phyloP scores from a whole-genome alignment of 1,284 basidiomycete species.

The Psilocybe mexicana region DNA sequence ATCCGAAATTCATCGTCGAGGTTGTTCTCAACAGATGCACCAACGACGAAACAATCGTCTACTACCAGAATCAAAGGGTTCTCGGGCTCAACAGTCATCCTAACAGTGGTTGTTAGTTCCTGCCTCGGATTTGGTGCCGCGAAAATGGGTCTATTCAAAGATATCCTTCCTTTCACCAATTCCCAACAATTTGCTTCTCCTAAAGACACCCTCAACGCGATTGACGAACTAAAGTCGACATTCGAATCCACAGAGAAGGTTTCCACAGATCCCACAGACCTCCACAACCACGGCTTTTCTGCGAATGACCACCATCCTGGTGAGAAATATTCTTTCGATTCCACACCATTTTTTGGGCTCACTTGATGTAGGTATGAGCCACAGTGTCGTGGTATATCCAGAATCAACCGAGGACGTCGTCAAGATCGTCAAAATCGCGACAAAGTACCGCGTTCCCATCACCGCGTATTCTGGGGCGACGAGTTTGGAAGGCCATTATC shows the following conservation, averaged over 20 bases:
- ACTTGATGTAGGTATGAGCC: constrained; percentile 35
- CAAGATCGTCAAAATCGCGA: constrained; percentile 64
- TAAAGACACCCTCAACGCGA: constrained; percentile 37
- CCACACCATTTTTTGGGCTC: neutral
- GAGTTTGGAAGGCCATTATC: constrained; percentile 65
- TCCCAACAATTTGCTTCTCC: constrained; percentile 20
- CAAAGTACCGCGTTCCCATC: constrained; percentile 69
- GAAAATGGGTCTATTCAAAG: neutral
- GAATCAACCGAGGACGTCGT: constrained; percentile 68
- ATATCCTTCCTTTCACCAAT: neutral
- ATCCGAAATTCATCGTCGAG: neutral
- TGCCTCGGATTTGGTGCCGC: neutral
- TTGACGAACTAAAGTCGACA: constrained; percentile 32
- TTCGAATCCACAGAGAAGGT: constrained; percentile 34
- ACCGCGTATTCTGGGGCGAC: constrained; percentile 73
- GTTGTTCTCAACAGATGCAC: neutral
- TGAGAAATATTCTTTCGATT: constrained; percentile 24
- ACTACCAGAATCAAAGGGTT: neutral
- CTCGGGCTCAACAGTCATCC: neutral
- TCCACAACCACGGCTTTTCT: constrained; percentile 59
- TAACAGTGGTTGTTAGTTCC: neutral
- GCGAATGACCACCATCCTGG: constrained; percentile 59
- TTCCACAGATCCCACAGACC: constrained; percentile 55
- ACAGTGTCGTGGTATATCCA: constrained; percentile 58
- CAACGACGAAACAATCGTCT: neutral